Base-by-base conservation (phyloP, 1,139 yeast species). In the Kazachstania sp. region DNA sequence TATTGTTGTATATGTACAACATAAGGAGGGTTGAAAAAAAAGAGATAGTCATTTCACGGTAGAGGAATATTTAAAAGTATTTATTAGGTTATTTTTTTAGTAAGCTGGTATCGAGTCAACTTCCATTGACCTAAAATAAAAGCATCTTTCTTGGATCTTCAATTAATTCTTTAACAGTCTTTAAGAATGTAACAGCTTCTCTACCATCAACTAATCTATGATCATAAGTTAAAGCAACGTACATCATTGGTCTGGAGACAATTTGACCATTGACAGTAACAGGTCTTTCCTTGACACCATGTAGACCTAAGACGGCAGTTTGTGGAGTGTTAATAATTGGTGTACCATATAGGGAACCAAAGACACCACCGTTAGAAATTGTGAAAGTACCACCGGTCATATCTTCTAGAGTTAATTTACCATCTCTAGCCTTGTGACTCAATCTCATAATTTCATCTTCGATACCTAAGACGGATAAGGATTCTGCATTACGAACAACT, bases 351-450 rank as follows among this genome's bases (percentile, higher is more conserved):
- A 92, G 76, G 34, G 98, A 92, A 54, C 99, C 99, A 63, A 92
- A 92, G 51, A 92, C 97, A 70, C 99, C 99, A 69, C 99, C 99
- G 74, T 92, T 92, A 51, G 98, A 92, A 64, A 92, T 92, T 65
- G 99, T 92, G 76, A 92, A 90, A 53, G 97, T 90, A 70, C 99
- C 99, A 69, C 99, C 98, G 53, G 97, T 81, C 98, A 94, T 92
- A 71, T 92, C 99, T 75, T 92, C 99, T 59, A 92, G 74, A 49
- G 97, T 86, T 66, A 92, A 79, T 74, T 92, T 90, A 65, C 94
- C 94, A 67, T 92, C 97, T 71, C 98, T 86, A 55, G 98, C 98
- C 74, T 88, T 92, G 68, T 75, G 75, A 71, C 97, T 95, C 65
- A 92, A 77, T 58, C 73, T 71, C 50, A 81, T 66, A 58, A 92